Conservation (phyloP, 73 alveolate species). For the Tetrahymena elliotti region DNA sequence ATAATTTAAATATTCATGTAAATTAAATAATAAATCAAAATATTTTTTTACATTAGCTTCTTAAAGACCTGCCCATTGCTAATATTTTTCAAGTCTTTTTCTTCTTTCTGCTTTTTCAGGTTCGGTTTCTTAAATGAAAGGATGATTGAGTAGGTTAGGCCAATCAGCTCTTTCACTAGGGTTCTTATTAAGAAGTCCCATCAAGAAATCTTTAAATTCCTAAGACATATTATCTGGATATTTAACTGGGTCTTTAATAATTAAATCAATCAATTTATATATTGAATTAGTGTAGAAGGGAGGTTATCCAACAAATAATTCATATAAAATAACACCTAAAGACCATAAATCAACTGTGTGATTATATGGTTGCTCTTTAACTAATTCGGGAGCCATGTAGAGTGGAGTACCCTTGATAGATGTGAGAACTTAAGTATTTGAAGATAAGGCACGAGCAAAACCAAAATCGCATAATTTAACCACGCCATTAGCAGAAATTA, state of each 20-base stretch:
- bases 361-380: slow-evolving; percentile 96
- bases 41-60: slow-evolving; percentile 15
- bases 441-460: slow-evolving; percentile 97
- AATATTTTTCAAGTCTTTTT: slow-evolving; percentile 81
- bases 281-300: slow-evolving; percentile 98
- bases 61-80: slow-evolving; percentile 76
- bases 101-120: slow-evolving; percentile 85
- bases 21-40: background rate
- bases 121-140: slow-evolving; percentile 93
- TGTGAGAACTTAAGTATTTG: slow-evolving; percentile 93
- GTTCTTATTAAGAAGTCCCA: slow-evolving; percentile 94
- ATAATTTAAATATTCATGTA: background rate
- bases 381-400: slow-evolving; percentile 99
- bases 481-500: slow-evolving; percentile 95
- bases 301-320: slow-evolving; percentile 98
- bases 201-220: slow-evolving; percentile 88
- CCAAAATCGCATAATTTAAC: slow-evolving; percentile 99
- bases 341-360: slow-evolving; percentile 99
- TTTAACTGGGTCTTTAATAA: slow-evolving; percentile 95
- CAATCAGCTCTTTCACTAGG: slow-evolving; percentile 98
- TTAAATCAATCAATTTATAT: slow-evolving; percentile 86
- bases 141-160: slow-evolving; percentile 97
- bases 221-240: slow-evolving; percentile 95
- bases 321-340: slow-evolving; percentile 98
- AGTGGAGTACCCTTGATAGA: slow-evolving; percentile 99